Evolutionary conservation across 192 early-diverging fungal genomes (phyloP).

Genomic region (Podila verticillata): DNA sequence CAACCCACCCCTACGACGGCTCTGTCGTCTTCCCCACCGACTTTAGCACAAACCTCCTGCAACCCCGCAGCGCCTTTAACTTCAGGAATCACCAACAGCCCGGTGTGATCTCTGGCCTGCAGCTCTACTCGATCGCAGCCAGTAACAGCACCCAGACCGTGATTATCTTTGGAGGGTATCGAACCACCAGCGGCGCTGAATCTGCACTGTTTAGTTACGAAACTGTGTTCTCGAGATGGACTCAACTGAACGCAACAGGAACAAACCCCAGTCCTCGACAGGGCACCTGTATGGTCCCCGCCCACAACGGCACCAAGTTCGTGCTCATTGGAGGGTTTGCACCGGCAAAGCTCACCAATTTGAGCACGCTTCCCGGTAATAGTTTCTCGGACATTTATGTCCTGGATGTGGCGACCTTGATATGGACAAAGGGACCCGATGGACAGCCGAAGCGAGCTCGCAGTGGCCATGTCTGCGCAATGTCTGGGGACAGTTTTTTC

Average conservation of each 20-base stretch:
- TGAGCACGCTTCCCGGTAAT: no score
- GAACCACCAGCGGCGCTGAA: neutral
- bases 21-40: neutral
- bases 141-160: neutral
- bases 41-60: no score
- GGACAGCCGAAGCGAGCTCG: neutral
- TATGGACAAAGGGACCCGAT: constrained; percentile 4
- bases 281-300: neutral
- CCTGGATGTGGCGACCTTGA: constrained; percentile 11
- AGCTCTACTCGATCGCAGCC: neutral
- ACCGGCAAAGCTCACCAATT: no score
- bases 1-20: neutral
- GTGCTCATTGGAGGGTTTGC: neutral
- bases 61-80: no score
- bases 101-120: neutral
- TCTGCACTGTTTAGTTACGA: neutral
- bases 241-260: neutral
- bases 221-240: neutral
- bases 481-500: constrained; percentile 12
- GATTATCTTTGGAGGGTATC: neutral
- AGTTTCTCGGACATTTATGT: constrained; percentile 10
- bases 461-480: constrained; percentile 3
- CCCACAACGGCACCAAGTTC: neutral
- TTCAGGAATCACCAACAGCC: neutral
- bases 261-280: neutral